phyloP scores from a whole-genome alignment of 768 basidiomycete genomes.

The Neoboletus brunneissimus region DNA sequence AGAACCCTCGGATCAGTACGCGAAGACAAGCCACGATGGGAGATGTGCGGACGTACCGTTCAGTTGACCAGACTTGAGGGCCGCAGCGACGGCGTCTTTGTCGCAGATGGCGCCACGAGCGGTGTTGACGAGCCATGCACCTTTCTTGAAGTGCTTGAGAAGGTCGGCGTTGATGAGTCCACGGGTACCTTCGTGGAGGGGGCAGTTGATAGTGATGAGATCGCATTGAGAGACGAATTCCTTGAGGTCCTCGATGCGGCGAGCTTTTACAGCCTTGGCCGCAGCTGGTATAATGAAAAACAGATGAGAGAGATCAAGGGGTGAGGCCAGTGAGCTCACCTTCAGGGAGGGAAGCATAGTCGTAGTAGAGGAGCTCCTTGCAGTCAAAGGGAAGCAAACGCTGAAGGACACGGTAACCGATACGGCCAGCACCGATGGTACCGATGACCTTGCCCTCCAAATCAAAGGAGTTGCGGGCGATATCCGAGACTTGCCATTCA shows the following conservation, averaged over 20 bases:
- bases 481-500: constrained; percentile 82
- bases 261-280: constrained; percentile 61
- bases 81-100: constrained; percentile 73
- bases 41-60: constrained; percentile 37
- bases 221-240: constrained; percentile 61
- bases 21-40: not conserved
- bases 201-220: constrained; percentile 84
- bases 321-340: constrained; percentile 33
- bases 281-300: constrained; percentile 41
- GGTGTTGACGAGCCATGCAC: constrained; percentile 91
- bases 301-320: not conserved
- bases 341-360: constrained; percentile 71
- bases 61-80: constrained; percentile 74
- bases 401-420: constrained; percentile 85
- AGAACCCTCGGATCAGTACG: not conserved
- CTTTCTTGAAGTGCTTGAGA: constrained; percentile 86
- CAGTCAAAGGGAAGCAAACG: constrained; percentile 79
- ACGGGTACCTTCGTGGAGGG: constrained; percentile 80
- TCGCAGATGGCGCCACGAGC: constrained; percentile 91
- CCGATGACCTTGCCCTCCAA: constrained; percentile 90
- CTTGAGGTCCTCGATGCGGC: constrained; percentile 78
- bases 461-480: constrained; percentile 83
- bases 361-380: constrained; percentile 90
- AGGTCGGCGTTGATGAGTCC: constrained; percentile 81
- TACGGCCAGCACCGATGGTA: constrained; percentile 80